Base-by-base conservation (phyloP, 2,329 filamentous ascomycete genomes). In the Calonectria pseudoturangicola region DNA sequence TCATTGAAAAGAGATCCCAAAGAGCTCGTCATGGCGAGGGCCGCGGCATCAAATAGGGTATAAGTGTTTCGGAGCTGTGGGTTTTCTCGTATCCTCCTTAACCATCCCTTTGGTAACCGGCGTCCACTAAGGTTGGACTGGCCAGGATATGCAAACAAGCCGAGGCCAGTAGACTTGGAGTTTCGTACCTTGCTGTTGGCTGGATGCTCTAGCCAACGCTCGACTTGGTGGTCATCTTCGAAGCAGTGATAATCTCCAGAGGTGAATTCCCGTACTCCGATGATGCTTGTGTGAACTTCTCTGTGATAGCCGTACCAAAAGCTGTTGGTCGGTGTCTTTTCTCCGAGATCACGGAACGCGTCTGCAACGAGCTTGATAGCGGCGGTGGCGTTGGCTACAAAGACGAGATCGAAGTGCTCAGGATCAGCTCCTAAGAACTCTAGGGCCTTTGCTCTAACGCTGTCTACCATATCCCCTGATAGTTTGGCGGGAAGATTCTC, bases 51-150 rank as follows among this genome's bases (percentile, higher is more conserved):
- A 27, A 90, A 83, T 28, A 92, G 86, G 12, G 88, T 90, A 79
- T 91, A 89, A 4, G 75, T 73, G 63, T 81, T 79, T 70, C 74
- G 69, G 48, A 75, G 68, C 21, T 76, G 75, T 18, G 73, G 51
- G 48, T 78, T 60, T 63, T 77, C 68, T 30, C 87, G 82, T 33
- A 84, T 77, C 67, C 79, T 79, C 18, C 83, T 82, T 13, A 85
- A 82, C 92, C 92, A 94, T 1, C 84, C 81, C 33, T 91, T 82
- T 4, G 92, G 91, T 50, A 93, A 83, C 71, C 92, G 87, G 25
- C 90, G 86, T 9, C 92, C 92, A 51, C 90, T 92, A 87, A 94
- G 91, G 79, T 94, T 94, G 33, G 92, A 93, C 80, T 94, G 92
- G 0, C 90, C 92, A 4, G 92, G 92, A 79, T 92, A 94, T 25